These are phyloP conservation scores for Mucor piriformis DNA, from an alignment of 371 early-diverging fungal species.

Conservation along the genomic window DNA sequence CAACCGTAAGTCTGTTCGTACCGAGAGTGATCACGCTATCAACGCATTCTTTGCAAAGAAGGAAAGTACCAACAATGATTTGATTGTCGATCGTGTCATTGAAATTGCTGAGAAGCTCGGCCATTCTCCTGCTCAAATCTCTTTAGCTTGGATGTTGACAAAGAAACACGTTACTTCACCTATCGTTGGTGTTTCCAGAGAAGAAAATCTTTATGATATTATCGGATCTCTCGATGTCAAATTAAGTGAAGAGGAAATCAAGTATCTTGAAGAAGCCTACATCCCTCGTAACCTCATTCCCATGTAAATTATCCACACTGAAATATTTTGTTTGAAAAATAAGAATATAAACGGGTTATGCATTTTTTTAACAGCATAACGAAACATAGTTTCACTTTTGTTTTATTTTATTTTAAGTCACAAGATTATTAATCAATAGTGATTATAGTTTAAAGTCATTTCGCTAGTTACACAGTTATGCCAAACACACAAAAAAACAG, in stretches of 20 bases:
- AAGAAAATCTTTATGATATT: conserved; percentile 35
- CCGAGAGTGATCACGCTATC: background rate
- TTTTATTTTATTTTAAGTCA: too few species aligned
- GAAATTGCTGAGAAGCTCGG: conserved; percentile 16
- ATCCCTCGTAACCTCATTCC: conserved; percentile 17
- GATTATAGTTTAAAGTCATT: too few species aligned
- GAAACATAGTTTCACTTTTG: too few species aligned
- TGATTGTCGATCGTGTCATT: conserved; percentile 18
- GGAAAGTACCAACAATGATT: conserved; percentile 8
- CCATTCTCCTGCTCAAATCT: conserved; percentile 25
- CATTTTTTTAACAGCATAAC: too few species aligned
- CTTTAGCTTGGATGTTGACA: conserved; percentile 52
- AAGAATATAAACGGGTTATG: too few species aligned
- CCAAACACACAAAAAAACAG: too few species aligned
- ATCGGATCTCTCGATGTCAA: conserved; percentile 34
- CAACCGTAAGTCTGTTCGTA: conserved; percentile 8
- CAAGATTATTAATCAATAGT: too few species aligned
- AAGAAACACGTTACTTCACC: conserved; percentile 45
- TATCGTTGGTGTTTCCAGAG: conserved; percentile 44
- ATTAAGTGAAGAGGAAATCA: conserved; percentile 42
- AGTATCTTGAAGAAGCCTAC: conserved; percentile 32
- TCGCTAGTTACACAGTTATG: too few species aligned
- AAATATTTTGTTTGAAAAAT: too few species aligned
- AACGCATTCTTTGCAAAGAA: conserved; percentile 9
- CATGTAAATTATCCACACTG: conserved; percentile 17